Evolutionary conservation across 345 rosid species (phyloP), one percentile per base, ranked within the genome.

Genomic region (Lumnitzera littorea): DNA sequence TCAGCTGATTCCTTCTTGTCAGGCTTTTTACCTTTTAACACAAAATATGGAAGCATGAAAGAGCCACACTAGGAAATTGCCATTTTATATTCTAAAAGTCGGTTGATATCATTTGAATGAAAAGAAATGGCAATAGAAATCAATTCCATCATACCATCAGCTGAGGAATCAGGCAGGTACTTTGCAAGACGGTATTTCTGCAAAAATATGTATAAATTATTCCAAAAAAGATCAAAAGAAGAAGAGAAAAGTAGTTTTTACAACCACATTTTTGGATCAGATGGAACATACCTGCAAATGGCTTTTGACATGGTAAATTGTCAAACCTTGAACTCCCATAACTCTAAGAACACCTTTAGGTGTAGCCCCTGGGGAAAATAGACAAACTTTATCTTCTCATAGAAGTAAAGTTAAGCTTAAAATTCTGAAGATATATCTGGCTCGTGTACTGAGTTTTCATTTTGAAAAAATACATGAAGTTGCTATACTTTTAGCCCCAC

Each of bases 171-270:
- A 24, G 99, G 99, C 27, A 90, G 83, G 78, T 85, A 90, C 70
- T 88, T 90, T 12, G 96, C 97, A 57, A 88, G 91, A 64, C 97
- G 85, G 75, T 94, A 94, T 80, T 90, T 94, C 97, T 92, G 87
- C 64, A 83, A 48, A 53, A 49, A 73, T 55, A 65, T 43, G 48
- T 47, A 70, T 46, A 46, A 58, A 56, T 12, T 23, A 56, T 43
- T 41, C 46, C 31, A 53, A 7, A 36, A 51, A 56, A 57, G 54
- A n/a, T 55, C 29, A 50, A 51, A 24, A 41, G 13, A n/a, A 43
- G 11, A 49, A 58, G 50, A 23, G 25, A 58, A 17, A 58, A 31
- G 7, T 11, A n/a, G 25, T 29, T 51, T 17, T 23, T 12, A 46
- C 13, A 46, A 27, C 5, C 50, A 8, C 13, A 24, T 41, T 11